Base-by-base conservation (phyloP, 306 rosid species). In the Trifolium pratense region DNA sequence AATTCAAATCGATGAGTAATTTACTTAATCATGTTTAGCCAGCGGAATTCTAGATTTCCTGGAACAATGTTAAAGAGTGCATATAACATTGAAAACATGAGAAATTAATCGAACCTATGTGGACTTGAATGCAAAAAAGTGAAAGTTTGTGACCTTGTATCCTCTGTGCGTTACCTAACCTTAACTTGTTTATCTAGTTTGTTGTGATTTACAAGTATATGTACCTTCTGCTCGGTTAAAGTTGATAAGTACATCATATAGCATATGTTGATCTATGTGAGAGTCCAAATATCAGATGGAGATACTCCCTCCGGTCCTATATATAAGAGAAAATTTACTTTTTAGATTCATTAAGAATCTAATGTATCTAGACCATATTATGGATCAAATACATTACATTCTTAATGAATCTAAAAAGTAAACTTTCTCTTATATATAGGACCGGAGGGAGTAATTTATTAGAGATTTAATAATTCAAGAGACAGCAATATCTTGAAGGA, bases 141-240 rank as follows among this genome's bases (percentile, higher is more conserved):
- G n/a, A n/a, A n/a, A n/a, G n/a, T n/a, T n/a, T n/a, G n/a, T n/a
- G n/a, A n/a, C 17, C 17, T 13, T 49, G 16, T 17, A 49, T 16
- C 55, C 55, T 16, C 4, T 53, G 29, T 20, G 59, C 14, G 1
- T 57, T 20, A 7, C 69, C 77, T 31, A 60, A 60, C 70, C 25
- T 48, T 14, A 62, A 14, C 25, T 17, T 39, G 32, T 39, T 49
- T 72, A 49, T 25, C 49, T n/a, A 53, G 48, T 42, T 61, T 60
- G 21, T 59, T 82, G 55, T 68, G 25, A 60, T 51, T 34, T 34
- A 34, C 29, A 10, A 73, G 51, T 61, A 60, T 37, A 48, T 21
- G 29, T 58, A 59, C 34, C 63, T 68, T 15, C 56, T 49, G 45
- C 55, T 55, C 12, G 39, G 21, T 36, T 13, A 31, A 57, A 23